phyloP scores from a whole-genome alignment of 306 rosid species.

The Bauhinia variegata region DNA sequence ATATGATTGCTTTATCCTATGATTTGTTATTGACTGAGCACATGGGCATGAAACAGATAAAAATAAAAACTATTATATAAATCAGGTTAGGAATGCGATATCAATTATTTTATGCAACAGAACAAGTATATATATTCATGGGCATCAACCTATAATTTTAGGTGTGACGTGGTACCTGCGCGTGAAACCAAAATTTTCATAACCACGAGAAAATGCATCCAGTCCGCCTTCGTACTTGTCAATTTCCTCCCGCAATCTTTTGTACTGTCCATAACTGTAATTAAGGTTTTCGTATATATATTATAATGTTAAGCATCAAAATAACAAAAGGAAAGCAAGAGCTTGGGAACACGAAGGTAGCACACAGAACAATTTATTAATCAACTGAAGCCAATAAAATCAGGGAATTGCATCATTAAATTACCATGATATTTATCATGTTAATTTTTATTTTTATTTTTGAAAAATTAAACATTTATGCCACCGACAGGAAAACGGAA shows the following conservation, averaged over 20 bases:
- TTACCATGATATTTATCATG: not conserved
- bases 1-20: not conserved
- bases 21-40: not conserved
- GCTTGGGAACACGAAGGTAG: not conserved
- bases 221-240: slow-evolving; percentile 91
- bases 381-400: not conserved
- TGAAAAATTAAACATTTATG: not conserved
- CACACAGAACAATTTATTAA: not conserved
- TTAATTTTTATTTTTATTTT: not conserved
- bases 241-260: slow-evolving; percentile 70
- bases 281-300: slow-evolving; percentile 25
- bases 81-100: not conserved
- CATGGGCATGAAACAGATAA: too few species aligned
- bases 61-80: not conserved
- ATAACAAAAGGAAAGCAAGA: too few species aligned
- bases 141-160: too few species aligned
- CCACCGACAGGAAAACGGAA: not conserved
- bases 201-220: slow-evolving; percentile 94
- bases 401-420: not conserved
- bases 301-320: too few species aligned
- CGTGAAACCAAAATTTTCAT: slow-evolving; percentile 85
- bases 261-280: slow-evolving; percentile 76
- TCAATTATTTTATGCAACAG: too few species aligned
- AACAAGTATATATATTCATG: too few species aligned
- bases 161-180: slow-evolving; percentile 64